Percentiles rank a stretch among this genome's conserved stretches.
Conservation (phyloP, 768 basidiomycete species). For the Boletus sp. region DNA sequence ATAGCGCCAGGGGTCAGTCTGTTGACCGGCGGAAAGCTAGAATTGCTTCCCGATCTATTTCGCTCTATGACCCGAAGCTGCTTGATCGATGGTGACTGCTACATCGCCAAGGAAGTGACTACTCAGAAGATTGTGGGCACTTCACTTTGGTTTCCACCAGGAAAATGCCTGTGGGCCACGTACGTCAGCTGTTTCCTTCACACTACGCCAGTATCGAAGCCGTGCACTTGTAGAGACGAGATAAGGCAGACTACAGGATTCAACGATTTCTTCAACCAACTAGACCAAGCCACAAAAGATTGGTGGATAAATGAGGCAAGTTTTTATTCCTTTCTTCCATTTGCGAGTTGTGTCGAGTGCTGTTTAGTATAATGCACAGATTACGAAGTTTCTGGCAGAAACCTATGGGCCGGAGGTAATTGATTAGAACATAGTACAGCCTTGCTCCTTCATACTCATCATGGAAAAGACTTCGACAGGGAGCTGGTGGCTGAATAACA, state of each 20-base stretch:
- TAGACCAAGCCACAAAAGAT: not conserved
- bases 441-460: not conserved
- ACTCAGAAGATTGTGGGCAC: conserved; percentile 1
- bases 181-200: not conserved
- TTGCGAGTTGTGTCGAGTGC: not conserved
- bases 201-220: too few relatives aligned
- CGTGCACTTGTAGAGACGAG: not conserved
- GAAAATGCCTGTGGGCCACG: conserved; percentile 1
- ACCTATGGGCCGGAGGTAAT: conserved; percentile 1
- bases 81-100: conserved; percentile 5
- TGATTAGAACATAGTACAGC: not conserved
- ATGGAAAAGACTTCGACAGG: not conserved
- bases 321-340: not conserved
- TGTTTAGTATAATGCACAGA: not conserved
- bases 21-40: conserved; percentile 1
- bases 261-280: not conserved
- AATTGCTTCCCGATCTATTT: conserved; percentile 2
- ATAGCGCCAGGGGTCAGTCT: not conserved
- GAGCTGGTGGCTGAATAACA: conserved; percentile 6
- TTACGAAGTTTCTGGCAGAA: not conserved
- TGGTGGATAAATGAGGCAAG: conserved; percentile 4
- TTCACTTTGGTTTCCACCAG: conserved; percentile 5
- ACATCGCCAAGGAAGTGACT: not conserved
- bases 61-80: conserved; percentile 1
- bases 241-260: not conserved